Evolutionary conservation across 2,329 filamentous ascomycete genomes (phyloP), one percentile per base, ranked within the genome.

Genomic region (Penicillium sumatraense): DNA sequence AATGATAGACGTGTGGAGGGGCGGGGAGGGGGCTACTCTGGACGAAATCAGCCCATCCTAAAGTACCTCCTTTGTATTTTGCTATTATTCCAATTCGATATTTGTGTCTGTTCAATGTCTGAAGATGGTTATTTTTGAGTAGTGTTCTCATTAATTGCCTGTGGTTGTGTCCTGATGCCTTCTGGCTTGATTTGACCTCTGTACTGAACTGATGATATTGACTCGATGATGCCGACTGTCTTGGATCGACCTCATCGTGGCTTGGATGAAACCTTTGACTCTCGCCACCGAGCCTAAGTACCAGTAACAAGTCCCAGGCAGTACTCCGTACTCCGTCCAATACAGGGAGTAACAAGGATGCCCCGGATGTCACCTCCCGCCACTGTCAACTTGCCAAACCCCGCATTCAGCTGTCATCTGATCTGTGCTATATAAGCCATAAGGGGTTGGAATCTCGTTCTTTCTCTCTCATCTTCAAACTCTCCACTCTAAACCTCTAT

Each of bases 381-480:
- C 29, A 51, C 53, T 35, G 29, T 38, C 41, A 47, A 51, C 56
- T 35, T 52, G 13, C n/a, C 23, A n/a, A 58, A 64, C 63, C 63
- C 63, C 63, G 63, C 63, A 63, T 60, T 53, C 20, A 35, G 14
- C 8, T 50, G 60, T 65, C 63, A 65, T 57, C 58, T 65, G 61
- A 65, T 54, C 21, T 33, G 14, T 24, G 13, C n/a, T 63, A 63
- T 64, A 64, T 61, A 65, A 55, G 27, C 14, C 9, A 14, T 24
- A 18, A 21, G 26, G 44, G 38, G 18, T 10, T n/a, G 5, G 16
- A 16, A 18, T 10, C 18, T 20, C 21, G 35, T 35, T 24, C 26
- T 33, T 14, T 50, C 8, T 36, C 13, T 41, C 31, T 38, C 36
- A 35, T 48, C 36, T 26, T 47, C 14, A 45, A 45, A 3, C 51